Percentiles rank a stretch among this genome's conserved stretches.
Conservation (phyloP, 345 rosid genomes). For the Clarkia xantiana region DNA sequence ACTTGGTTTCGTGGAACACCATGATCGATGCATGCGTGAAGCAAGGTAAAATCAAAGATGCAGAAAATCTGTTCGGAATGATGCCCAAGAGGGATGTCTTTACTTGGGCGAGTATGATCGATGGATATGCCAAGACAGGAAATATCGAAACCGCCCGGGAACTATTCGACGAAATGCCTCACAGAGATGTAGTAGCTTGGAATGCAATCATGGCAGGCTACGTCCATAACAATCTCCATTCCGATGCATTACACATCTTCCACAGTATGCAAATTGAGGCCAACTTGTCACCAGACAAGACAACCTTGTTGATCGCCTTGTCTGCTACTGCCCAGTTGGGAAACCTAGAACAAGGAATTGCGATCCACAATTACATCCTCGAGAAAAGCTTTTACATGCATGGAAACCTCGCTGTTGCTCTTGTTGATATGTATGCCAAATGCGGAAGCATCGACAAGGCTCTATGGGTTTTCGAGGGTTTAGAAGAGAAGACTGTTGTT, state of each 20-base stretch:
- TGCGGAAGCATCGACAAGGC: conserved; percentile 31
- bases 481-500: conserved; percentile 21
- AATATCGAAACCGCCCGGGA: conserved; percentile 14
- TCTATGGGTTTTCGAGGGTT: conserved; percentile 17
- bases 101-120: conserved; percentile 30
- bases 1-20: conserved; percentile 33
- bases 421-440: conserved; percentile 43
- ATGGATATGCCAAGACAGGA: conserved; percentile 30
- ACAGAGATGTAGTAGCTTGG: conserved; percentile 28
- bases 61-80: conserved; percentile 22
- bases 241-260: conserved; percentile 28
- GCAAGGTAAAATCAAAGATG: conserved; percentile 26
- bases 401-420: conserved; percentile 32
- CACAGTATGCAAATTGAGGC: conserved; percentile 12
- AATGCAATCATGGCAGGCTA: conserved; percentile 36
- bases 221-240: conserved; percentile 15
- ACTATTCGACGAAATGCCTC: conserved; percentile 26
- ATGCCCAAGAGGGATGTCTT: conserved; percentile 34
- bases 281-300: conserved; percentile 17
- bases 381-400: conserved; percentile 10
- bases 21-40: conserved; percentile 28
- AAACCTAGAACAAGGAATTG: conserved; percentile 17
- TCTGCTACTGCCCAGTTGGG: conserved; percentile 28
- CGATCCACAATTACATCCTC: conserved; percentile 16
- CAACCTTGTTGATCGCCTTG: conserved; percentile 21